Evolutionary conservation across 768 basidiomycete genomes (phyloP).

Genomic region (Podaxis mareebaensis): DNA sequence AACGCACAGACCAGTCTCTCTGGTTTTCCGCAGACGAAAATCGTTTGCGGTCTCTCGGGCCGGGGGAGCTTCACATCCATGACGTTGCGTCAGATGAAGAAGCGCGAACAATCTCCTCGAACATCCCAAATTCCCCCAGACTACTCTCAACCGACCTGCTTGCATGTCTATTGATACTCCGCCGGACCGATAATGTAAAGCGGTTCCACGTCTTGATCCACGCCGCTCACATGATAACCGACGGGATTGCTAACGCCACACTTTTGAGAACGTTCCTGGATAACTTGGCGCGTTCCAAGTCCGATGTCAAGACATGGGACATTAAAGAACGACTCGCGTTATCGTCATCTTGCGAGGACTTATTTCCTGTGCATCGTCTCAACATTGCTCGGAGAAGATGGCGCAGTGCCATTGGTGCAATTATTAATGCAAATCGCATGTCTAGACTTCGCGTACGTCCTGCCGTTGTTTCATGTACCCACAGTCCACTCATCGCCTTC

Average conservation of each 20-base stretch:
- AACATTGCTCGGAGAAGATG: constrained; percentile 42
- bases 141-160: constrained; percentile 43
- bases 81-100: constrained; percentile 34
- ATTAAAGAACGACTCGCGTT: constrained; percentile 42
- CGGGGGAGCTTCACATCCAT: constrained; percentile 41
- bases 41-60: constrained; percentile 29
- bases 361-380: constrained; percentile 33
- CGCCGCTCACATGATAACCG: constrained; percentile 50
- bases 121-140: constrained; percentile 33
- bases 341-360: constrained; percentile 36
- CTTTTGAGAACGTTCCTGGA: constrained; percentile 48
- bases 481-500: background rate
- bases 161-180: constrained; percentile 42
- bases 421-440: constrained; percentile 35
- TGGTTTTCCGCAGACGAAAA: constrained; percentile 44
- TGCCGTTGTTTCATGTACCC: background rate
- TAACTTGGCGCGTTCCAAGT: constrained; percentile 28
- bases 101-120: constrained; percentile 28
- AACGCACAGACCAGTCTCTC: constrained; percentile 28
- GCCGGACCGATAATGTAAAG: constrained; percentile 35
- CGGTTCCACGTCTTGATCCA: constrained; percentile 43
- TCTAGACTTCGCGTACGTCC: constrained; percentile 36
- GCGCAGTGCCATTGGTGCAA: constrained; percentile 41
- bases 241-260: constrained; percentile 44
- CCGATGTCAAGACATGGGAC: constrained; percentile 19